Conservation (phyloP, 1,284 basidiomycete genomes). For the Microbotryum intermedium region DNA sequence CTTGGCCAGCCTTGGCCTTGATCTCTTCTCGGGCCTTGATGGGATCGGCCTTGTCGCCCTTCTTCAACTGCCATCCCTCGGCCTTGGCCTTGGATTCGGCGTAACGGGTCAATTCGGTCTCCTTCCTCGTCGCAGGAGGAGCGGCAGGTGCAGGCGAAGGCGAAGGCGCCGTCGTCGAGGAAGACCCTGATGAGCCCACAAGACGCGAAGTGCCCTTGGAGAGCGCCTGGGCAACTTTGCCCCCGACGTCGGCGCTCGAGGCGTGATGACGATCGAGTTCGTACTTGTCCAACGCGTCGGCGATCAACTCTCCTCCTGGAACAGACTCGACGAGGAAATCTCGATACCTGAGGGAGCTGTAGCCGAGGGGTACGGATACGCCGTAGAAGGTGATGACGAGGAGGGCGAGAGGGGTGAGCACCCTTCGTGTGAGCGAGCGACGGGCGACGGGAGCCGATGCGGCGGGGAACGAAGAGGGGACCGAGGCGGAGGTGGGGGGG, state of each 20-base stretch:
- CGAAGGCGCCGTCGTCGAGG: constrained; percentile 43
- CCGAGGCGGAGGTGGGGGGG: not conserved
- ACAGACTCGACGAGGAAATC: constrained; percentile 72
- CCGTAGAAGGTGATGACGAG: constrained; percentile 54
- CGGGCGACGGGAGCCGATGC: not conserved
- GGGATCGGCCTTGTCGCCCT: constrained; percentile 36
- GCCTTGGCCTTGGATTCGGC: constrained; percentile 43
- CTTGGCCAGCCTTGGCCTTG: constrained; percentile 22
- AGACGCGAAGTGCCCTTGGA: constrained; percentile 31
- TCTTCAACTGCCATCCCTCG: constrained; percentile 33
- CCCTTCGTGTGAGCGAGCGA: constrained; percentile 33
- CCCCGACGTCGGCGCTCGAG: constrained; percentile 49
- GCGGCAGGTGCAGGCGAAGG: constrained; percentile 35
- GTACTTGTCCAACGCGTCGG: constrained; percentile 69
- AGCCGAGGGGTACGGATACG: constrained; percentile 63
- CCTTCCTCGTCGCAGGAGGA: constrained; percentile 27
- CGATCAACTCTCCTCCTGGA: constrained; percentile 61
- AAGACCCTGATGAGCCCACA: constrained; percentile 37
- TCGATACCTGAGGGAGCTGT: constrained; percentile 62
- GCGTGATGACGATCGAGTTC: constrained; percentile 44
- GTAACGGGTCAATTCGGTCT: constrained; percentile 43
- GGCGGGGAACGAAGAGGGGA: too few species aligned
- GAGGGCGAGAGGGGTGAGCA: constrained; percentile 42
- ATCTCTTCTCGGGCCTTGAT: constrained; percentile 38
- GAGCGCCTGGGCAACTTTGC: constrained; percentile 54